These are phyloP conservation scores for Viridothelium virens DNA, from an alignment of 495 filamentous ascomycete species.

Conservation along the genomic window DNA sequence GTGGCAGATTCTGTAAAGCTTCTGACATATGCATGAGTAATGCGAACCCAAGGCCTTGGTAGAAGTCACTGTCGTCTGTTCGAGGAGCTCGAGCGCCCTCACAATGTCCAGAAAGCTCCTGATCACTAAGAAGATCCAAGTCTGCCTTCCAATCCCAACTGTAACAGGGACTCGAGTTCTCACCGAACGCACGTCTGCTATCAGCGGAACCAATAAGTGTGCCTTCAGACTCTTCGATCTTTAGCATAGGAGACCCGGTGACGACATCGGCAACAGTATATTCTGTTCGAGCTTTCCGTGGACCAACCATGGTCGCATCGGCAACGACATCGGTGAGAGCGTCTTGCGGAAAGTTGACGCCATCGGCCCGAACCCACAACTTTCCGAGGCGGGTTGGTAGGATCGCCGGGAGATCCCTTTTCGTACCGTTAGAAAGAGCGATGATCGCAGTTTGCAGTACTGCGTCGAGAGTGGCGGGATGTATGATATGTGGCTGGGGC, in stretches of 20 bases:
- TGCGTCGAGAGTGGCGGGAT: conserved; percentile 43
- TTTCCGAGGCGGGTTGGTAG: not conserved
- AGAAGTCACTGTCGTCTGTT: not conserved
- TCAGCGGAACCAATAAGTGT: not conserved
- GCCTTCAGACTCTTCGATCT: not conserved
- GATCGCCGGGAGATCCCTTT: not conserved
- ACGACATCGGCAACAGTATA: not conserved
- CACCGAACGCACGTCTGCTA: not conserved
- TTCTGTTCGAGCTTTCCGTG: not conserved
- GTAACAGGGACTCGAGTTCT: not conserved
- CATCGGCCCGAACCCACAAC: not conserved
- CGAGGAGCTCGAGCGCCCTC: conserved; percentile 1
- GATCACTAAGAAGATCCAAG: not conserved
- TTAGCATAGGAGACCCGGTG: not conserved
- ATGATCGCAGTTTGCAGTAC: conserved; percentile 16
- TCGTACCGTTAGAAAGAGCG: not conserved
- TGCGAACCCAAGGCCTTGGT: not conserved
- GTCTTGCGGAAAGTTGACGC: conserved; percentile 10
- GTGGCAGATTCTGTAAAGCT: not conserved
- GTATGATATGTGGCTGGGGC: conserved; percentile 43
- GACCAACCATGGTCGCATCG: not conserved
- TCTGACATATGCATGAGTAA: conserved; percentile 1
- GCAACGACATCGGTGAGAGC: not conserved
- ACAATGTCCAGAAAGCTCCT: not conserved
- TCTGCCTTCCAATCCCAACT: not conserved